These are phyloP conservation scores for Anisodus tanguticus DNA, from an alignment of 257 asterid genomes.

Conservation along the genomic window DNA sequence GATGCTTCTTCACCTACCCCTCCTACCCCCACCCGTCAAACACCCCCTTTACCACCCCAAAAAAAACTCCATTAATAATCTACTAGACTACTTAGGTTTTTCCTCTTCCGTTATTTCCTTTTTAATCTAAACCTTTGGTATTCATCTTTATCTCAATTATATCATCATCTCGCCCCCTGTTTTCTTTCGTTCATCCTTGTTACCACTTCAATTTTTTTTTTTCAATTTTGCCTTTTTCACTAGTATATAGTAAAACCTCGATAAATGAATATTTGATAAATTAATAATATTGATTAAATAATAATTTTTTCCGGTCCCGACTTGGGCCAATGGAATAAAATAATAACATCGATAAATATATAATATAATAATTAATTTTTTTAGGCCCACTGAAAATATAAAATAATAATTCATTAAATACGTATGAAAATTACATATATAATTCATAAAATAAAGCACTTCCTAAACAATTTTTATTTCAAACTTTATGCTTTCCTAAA, in stretches of 20 bases:
- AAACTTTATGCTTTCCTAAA: too few relatives aligned
- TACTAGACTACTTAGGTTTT: background rate
- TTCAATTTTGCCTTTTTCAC: background rate
- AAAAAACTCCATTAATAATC: background rate
- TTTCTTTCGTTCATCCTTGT: conserved; percentile 24
- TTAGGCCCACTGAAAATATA: too few relatives aligned
- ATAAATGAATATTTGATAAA: too few relatives aligned
- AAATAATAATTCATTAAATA: too few relatives aligned
- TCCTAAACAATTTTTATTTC: too few relatives aligned
- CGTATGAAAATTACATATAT: too few relatives aligned
- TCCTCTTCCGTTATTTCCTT: background rate
- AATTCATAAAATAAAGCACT: too few relatives aligned
- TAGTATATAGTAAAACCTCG: background rate
- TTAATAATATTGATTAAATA: too few relatives aligned
- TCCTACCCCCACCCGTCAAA: background rate
- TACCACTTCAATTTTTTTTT: conserved; percentile 16
- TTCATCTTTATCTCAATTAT: background rate
- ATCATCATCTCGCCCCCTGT: background rate
- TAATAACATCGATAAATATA: too few relatives aligned
- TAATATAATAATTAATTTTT: background rate
- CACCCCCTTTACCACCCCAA: background rate
- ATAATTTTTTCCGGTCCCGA: too few relatives aligned
- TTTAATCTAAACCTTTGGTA: conserved; percentile 3
- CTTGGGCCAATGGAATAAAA: too few relatives aligned
- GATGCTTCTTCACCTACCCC: background rate